Evolutionary conservation across 2,329 filamentous ascomycete genomes (phyloP).

Genomic region (Tolypocladium ovalisporum): DNA sequence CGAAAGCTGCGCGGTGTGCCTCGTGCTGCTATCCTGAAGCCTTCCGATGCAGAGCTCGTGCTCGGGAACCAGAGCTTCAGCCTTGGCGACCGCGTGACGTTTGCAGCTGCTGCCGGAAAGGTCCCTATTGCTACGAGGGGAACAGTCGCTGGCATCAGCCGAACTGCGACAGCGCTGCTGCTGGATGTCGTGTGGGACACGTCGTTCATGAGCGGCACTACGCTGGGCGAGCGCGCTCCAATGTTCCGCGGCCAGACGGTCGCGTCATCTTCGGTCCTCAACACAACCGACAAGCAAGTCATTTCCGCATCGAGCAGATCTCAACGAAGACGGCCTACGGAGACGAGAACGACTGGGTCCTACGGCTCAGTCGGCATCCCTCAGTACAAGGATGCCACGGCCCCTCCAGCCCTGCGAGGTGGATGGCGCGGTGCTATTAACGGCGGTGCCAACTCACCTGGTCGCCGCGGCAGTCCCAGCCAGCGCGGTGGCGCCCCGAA

Average conservation of each 20-base stretch:
- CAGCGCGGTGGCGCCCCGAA: conserved; percentile 28
- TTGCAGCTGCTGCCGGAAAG: conserved; percentile 84
- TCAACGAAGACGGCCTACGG: conserved; percentile 38
- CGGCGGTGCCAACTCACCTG: conserved; percentile 28
- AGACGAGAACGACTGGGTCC: conserved; percentile 41
- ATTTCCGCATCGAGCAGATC: conserved; percentile 49
- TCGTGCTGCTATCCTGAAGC: conserved; percentile 78
- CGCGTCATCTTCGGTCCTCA: conserved; percentile 76
- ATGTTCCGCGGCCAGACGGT: conserved; percentile 93
- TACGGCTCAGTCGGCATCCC: conserved; percentile 45
- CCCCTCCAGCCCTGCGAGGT: conserved; percentile 43
- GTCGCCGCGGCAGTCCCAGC: conserved; percentile 26
- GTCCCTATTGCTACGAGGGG: conserved; percentile 87
- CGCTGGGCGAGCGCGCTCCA: conserved; percentile 78
- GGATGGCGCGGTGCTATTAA: conserved; percentile 47
- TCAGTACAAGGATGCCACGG: conserved; percentile 49
- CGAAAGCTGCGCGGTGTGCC: conserved; percentile 74
- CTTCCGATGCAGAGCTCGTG: conserved; percentile 89
- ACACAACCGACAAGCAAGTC: conserved; percentile 73
- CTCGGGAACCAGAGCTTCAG: conserved; percentile 73
- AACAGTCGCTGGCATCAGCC: conserved; percentile 89
- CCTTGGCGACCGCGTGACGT: conserved; percentile 85
- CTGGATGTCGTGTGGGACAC: conserved; percentile 90
- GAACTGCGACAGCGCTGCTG: conserved; percentile 70
- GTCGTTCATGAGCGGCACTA: conserved; percentile 95